Conservation (phyloP, 1,284 basidiomycete genomes). For the Neolentinus lepideus region DNA sequence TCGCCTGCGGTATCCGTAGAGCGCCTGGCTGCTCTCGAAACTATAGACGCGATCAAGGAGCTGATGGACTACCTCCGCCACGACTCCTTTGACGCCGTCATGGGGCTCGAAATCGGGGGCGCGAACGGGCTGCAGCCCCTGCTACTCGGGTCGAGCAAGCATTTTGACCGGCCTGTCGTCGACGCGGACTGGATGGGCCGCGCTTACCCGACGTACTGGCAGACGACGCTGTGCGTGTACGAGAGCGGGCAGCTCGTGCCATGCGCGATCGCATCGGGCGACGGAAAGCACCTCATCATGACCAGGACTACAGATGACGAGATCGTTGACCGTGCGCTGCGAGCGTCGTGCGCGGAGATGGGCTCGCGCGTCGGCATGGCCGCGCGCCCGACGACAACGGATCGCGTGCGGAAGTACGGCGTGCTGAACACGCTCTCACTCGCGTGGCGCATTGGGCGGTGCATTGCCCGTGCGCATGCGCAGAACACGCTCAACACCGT, state of each 20-base stretch:
- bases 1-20: conserved; percentile 21
- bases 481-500: conserved; percentile 5
- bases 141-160: conserved; percentile 16
- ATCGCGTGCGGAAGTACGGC: conserved; percentile 2
- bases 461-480: conserved; percentile 6
- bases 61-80: conserved; percentile 2
- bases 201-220: conserved; percentile 12
- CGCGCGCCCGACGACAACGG: neutral
- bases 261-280: conserved; percentile 6
- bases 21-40: conserved; percentile 7
- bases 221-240: conserved; percentile 6
- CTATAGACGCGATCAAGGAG: conserved; percentile 6
- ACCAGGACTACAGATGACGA: conserved; percentile 5
- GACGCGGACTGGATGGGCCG: conserved; percentile 24
- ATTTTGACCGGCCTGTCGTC: conserved; percentile 21
- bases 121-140: conserved; percentile 24
- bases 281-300: conserved; percentile 7
- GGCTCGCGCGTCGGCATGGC: conserved; percentile 6
- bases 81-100: conserved; percentile 6
- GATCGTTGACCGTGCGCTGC: conserved; percentile 9
- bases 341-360: conserved; percentile 9
- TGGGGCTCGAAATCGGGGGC: conserved; percentile 22
- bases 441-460: conserved; percentile 9
- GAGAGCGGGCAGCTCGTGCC: conserved; percentile 5
- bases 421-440: conserved; percentile 9